Evolutionary conservation across 2,329 filamentous ascomycete species (phyloP), one percentile per base, ranked within the genome.

Genomic region (Aspergillus quadrilineatus): DNA sequence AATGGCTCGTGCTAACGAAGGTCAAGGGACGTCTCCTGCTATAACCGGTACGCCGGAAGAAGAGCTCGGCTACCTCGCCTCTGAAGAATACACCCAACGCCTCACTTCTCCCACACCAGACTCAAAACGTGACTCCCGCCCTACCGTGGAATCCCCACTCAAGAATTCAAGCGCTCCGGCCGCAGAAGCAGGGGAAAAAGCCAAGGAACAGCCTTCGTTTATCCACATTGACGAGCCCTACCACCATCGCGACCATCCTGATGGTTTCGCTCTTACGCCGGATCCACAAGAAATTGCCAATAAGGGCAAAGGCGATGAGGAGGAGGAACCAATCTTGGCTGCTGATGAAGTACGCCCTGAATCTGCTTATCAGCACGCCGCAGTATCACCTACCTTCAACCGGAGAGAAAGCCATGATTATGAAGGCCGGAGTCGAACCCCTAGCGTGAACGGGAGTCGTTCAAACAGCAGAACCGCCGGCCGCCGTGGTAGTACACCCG

Each of bases 41-140:
- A 81, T 85, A 55, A 75, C 83, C 49, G 86, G 89, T 55, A 94
- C 92, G 4, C 94, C 94, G 2, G 90, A 89, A 65, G 93, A 97
- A 67, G 89, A 97, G 70, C 85, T 96, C 65, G 94, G 90, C 17
- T 96, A 92, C 76, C 84, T 91, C 60, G 93, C 92, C 10, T 88
- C 86, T 9, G 92, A 97, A 62, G 88, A 96, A 69, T 96, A 92
- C 69, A 82, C 86, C 14, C 89, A 88, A 30, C 88, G 90, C 59
- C 86, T 91, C 59, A 81, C 85, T 44, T 89, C 89, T n/a, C 88
- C 84, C 14, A 74, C 76, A 26, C 80, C 79, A 50, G 70, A 72
- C 32, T 67, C 71, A n/a, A 72, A 76, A 49, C 59, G 61, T 43
- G 75, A 73, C 59, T 79, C 76, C 14, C 77, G 77, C 57, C 76